Percentiles rank a stretch among this genome's conserved stretches.
Evolutionary conservation across 495 filamentous ascomycete species (phyloP).

Genomic region (Astrocystis sublimbata): DNA sequence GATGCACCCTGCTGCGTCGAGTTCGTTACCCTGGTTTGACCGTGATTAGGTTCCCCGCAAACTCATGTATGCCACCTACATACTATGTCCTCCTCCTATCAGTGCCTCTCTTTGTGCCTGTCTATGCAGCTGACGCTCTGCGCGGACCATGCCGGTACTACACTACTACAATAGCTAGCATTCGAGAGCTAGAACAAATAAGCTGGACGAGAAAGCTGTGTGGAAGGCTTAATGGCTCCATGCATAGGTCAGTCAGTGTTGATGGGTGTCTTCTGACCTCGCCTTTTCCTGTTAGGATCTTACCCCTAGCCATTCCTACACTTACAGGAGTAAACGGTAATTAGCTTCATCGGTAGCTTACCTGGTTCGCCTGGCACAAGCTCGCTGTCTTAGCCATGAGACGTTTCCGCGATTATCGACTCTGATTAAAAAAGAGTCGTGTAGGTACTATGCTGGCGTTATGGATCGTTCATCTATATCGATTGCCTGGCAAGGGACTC

Average conservation of each 20-base stretch:
- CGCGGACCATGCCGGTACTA: conserved; percentile 13
- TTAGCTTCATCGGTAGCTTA: background rate
- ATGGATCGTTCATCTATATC: too few species aligned
- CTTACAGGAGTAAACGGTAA: too few species aligned
- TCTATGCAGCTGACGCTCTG: conserved; percentile 25
- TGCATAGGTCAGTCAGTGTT: too few species aligned
- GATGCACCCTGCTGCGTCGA: conserved; percentile 13
- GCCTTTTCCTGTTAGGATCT: conserved; percentile 11
- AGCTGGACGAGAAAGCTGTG: conserved; percentile 16
- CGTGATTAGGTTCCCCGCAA: conserved; percentile 33
- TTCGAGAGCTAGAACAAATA: conserved; percentile 7
- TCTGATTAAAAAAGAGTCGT: too few species aligned
- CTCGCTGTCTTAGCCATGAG: too few species aligned
- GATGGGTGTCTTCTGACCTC: background rate
- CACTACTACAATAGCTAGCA: too few species aligned
- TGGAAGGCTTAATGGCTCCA: conserved; percentile 26
- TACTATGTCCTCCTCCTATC: conserved; percentile 30
- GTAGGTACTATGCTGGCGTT: too few species aligned
- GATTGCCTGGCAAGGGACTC: too few species aligned
- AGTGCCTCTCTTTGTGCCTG: conserved; percentile 32
- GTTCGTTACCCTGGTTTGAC: conserved; percentile 24
- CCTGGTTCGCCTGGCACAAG: too few species aligned
- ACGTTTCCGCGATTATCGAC: too few species aligned
- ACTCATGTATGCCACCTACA: conserved; percentile 36
- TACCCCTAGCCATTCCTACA: conserved; percentile 1